Conservation (phyloP, 108 stramenopile genomes). For the Parmales sp. region DNA sequence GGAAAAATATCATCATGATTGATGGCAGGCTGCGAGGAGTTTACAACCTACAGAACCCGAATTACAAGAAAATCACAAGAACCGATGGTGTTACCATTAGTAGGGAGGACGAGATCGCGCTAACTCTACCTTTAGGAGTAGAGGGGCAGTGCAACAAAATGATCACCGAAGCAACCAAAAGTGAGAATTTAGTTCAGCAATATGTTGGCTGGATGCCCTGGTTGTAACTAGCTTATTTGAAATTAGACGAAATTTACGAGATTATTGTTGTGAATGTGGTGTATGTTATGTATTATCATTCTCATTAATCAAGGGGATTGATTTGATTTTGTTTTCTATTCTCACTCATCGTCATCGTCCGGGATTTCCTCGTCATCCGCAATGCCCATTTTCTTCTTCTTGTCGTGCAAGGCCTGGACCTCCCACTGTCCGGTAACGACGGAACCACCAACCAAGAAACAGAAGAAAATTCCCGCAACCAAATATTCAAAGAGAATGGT, state of each 20-base stretch:
- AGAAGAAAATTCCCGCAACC: neutral
- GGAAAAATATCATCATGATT: conserved; percentile 56
- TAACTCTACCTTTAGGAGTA: conserved; percentile 62
- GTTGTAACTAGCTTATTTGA: conserved; percentile 49
- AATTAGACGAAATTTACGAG: too few species aligned
- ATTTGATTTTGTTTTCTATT: too few species aligned
- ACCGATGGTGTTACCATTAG: conserved; percentile 30
- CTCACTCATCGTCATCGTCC: conserved; percentile 5
- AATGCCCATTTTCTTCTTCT: neutral
- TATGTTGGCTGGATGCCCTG: conserved; percentile 86
- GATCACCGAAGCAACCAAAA: conserved; percentile 69
- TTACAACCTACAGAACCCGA: conserved; percentile 76
- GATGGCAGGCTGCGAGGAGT: conserved; percentile 68
- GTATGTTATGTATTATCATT: too few species aligned
- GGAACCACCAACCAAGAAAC: neutral
- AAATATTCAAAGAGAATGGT: neutral
- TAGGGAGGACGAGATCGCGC: conserved; percentile 45
- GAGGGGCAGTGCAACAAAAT: conserved; percentile 81
- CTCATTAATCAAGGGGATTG: too few species aligned
- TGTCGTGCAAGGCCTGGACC: neutral
- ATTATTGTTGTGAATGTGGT: too few species aligned
- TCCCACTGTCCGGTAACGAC: conserved; percentile 5
- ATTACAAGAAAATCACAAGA: conserved; percentile 46
- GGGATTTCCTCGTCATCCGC: neutral
- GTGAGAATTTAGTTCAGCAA: conserved; percentile 71